Percentiles rank a stretch among this genome's conserved stretches.
Conservation (phyloP, 1,284 basidiomycete species). For the Microstroma glucosiphilum region DNA sequence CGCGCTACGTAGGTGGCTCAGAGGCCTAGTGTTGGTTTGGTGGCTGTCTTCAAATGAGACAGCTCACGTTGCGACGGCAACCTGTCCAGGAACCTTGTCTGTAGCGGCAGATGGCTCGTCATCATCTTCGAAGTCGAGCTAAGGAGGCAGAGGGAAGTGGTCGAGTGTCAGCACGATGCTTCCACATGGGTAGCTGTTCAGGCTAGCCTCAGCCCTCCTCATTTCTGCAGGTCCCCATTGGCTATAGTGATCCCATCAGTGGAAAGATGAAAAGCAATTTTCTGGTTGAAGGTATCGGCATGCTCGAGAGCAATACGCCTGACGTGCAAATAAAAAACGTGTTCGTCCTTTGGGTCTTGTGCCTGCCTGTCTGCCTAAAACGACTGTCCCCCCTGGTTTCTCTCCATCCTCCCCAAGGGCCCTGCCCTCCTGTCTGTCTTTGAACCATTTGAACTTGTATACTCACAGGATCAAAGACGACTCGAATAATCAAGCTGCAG, state of each 20-base stretch:
- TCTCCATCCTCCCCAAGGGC: neutral
- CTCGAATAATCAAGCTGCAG: constrained; percentile 85
- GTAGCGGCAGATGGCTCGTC: constrained; percentile 6
- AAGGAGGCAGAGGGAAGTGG: neutral
- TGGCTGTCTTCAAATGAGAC: too few species aligned
- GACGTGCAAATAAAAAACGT: constrained; percentile 5
- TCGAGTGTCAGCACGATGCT: neutral
- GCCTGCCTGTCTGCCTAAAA: neutral
- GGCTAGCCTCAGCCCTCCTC: too few species aligned
- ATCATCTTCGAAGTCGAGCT: constrained; percentile 19
- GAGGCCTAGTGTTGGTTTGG: too few species aligned
- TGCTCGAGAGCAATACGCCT: constrained; percentile 5
- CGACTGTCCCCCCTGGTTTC: too few species aligned
- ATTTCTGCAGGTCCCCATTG: too few species aligned
- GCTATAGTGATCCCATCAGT: constrained; percentile 2
- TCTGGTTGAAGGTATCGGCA: constrained; percentile 6
- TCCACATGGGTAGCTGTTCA: neutral
- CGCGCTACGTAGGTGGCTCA: too few species aligned
- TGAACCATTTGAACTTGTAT: too few species aligned
- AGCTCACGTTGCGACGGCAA: too few species aligned
- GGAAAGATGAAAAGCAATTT: constrained; percentile 6
- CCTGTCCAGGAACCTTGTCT: too few species aligned
- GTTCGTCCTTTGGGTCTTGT: constrained; percentile 1
- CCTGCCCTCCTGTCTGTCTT: too few species aligned
- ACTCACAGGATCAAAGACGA: constrained; percentile 84